Conservation (phyloP, 495 filamentous ascomycete species). For the Penicillium atrosanguineum region DNA sequence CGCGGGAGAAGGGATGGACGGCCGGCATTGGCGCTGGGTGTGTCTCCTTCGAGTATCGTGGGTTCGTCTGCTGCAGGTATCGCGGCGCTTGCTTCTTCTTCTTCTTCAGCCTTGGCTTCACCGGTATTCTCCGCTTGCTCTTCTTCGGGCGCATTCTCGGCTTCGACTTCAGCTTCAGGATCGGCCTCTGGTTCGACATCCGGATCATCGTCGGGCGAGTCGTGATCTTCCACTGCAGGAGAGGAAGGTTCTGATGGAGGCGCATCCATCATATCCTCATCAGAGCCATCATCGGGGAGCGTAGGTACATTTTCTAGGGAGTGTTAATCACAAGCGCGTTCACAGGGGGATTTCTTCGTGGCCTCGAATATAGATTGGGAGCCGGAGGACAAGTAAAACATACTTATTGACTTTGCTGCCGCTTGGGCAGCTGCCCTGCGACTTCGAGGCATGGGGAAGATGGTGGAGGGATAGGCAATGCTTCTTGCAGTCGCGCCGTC, state of each 20-base stretch:
- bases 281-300: conserved; percentile 44
- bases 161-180: conserved; percentile 23
- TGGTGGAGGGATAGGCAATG: conserved; percentile 12
- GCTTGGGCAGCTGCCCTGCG: conserved; percentile 49
- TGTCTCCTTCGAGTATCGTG: conserved; percentile 31
- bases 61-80: conserved; percentile 43
- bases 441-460: conserved; percentile 45
- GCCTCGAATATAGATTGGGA: neutral
- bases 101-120: conserved; percentile 31
- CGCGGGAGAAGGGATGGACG: conserved; percentile 58
- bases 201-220: conserved; percentile 29
- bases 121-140: conserved; percentile 12
- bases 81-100: conserved; percentile 28
- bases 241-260: conserved; percentile 40
- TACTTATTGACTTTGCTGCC: conserved; percentile 49
- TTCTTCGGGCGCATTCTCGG: conserved; percentile 20
- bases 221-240: conserved; percentile 27
- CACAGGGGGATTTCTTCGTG: conserved; percentile 6
- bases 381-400: conserved; percentile 8
- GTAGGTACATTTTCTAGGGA: conserved; percentile 44
- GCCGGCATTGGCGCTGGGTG: conserved; percentile 30
- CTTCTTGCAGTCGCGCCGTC: conserved; percentile 12
- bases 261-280: conserved; percentile 49
- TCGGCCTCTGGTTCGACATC: conserved; percentile 30
- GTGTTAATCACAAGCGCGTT: conserved; percentile 26